Base-by-base conservation (phyloP, 2,329 filamentous ascomycete genomes). In the Alternaria sp. region DNA sequence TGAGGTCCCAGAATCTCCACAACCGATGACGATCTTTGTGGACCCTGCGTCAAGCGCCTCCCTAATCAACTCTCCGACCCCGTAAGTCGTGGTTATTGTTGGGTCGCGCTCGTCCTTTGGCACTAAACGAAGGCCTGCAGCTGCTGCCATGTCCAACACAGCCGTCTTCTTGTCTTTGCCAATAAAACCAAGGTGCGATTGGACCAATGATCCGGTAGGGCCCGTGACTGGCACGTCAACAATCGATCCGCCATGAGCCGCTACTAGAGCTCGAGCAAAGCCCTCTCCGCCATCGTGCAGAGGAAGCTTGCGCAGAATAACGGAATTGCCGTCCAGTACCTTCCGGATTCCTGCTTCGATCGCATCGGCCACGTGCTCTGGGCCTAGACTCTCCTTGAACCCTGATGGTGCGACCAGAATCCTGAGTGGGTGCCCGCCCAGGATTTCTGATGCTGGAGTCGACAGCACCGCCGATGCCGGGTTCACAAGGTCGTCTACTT, bases 241-340 rank as follows among this genome's bases (percentile, higher is more conserved):
- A 25, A 85, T 68, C 10, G 72, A 61, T 4, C 84, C 84, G 3
- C 72, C 71, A 0, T 82, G 82, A 4, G 80, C 77, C 38, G 76
- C 73, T 12, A 85, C 80, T 14, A 86, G 70, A 18, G 82, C 82
- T 7, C 76, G 73, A 18, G 81, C 82, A 65, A 86, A 86, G 4
- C 84, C 84, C 60, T 86, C 84, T 54, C 84, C 84, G 3, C 84
- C 85, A 65, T 86, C 85, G 3, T 85, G 81, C 9, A 86, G 74
- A 11, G 84, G 84, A 4, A 83, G 80, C 66, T 85, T 85, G 51
- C 74, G 80, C 40, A 85, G 69, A 1, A 73, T 66, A 16, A 82
- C 80, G 40, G 78, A 72, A n/a, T 79, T 79, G 46, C 57, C 54
- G 38, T 71, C 67, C 4, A 83, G 65, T 2, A 83, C 82, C 16